Evolutionary conservation across 2,329 filamentous ascomycete genomes (phyloP).

Genomic region (Saccharata proteae): DNA sequence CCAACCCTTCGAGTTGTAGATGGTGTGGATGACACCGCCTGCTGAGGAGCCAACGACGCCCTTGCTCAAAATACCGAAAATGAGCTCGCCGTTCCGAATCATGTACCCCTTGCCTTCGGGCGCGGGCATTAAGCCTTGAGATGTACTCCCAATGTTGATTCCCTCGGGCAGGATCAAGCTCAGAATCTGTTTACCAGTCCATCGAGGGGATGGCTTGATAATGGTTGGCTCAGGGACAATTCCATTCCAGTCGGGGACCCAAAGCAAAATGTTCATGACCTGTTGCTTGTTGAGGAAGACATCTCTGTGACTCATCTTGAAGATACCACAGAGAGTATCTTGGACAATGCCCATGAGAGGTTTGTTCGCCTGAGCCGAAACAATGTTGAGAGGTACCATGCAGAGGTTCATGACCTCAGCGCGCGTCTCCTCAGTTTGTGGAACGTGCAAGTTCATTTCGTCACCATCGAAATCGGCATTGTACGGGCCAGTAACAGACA

Average conservation of each 20-base stretch:
- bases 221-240: slow-evolving; percentile 90
- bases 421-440: slow-evolving; percentile 91
- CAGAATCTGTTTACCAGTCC: slow-evolving; percentile 97
- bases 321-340: slow-evolving; percentile 89
- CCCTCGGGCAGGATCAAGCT: slow-evolving; percentile 83
- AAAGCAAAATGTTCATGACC: slow-evolving; percentile 94
- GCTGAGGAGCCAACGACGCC: slow-evolving; percentile 84
- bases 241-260: slow-evolving; percentile 97
- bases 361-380: slow-evolving; percentile 91
- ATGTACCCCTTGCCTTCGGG: slow-evolving; percentile 63
- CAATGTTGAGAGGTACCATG: slow-evolving; percentile 96
- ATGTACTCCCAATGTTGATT: slow-evolving; percentile 72
- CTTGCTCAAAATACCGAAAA: slow-evolving; percentile 86
- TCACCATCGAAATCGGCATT: slow-evolving; percentile 99
- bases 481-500: slow-evolving; percentile 96
- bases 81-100: slow-evolving; percentile 75
- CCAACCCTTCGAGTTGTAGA: slow-evolving; percentile 87
- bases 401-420: slow-evolving; percentile 90
- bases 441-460: slow-evolving; percentile 99
- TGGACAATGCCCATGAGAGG: slow-evolving; percentile 99
- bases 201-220: slow-evolving; percentile 77
- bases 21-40: slow-evolving; percentile 87
- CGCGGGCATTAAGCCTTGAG: slow-evolving; percentile 9
- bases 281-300: slow-evolving; percentile 80
- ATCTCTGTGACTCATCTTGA: slow-evolving; percentile 92